Percentiles rank a stretch among this genome's conserved stretches.
Conservation (phyloP, 352 stramenopile genomes). For the Phytopythium montanum region DNA sequence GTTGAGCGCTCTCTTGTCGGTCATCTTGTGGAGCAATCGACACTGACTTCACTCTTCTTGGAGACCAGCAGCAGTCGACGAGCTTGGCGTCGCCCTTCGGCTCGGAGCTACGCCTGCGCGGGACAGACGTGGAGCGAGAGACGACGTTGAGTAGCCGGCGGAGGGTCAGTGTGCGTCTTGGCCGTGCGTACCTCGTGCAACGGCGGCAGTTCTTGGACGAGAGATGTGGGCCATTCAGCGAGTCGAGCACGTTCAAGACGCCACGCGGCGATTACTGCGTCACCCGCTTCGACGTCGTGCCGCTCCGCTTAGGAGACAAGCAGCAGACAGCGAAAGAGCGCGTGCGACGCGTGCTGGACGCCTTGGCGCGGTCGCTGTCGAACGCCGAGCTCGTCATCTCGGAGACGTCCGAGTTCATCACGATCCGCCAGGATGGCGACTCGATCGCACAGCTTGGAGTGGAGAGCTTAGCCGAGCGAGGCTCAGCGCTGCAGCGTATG, state of each 20-base stretch:
- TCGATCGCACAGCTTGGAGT: not conserved
- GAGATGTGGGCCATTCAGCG: not conserved
- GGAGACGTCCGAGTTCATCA: constrained; percentile 9
- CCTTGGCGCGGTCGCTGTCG: constrained; percentile 1
- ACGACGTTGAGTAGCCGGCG: not conserved
- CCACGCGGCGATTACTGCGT: constrained; percentile 43
- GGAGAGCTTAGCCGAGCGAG: not conserved
- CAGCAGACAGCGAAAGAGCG: not conserved
- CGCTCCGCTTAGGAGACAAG: constrained; percentile 27
- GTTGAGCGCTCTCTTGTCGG: not conserved
- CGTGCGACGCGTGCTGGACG: not conserved
- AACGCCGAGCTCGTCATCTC: constrained; percentile 6
- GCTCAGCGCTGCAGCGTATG: constrained; percentile 3
- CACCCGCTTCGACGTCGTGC: constrained; percentile 48
- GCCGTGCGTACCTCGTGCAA: not conserved
- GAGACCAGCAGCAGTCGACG: not conserved
- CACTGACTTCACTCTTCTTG: not conserved
- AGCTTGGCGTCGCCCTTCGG: constrained; percentile 1
- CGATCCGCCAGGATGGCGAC: constrained; percentile 5
- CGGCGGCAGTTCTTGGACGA: constrained; percentile 7
- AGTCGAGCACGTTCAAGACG: constrained; percentile 30
- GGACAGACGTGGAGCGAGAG: not conserved
- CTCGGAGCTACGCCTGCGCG: not conserved
- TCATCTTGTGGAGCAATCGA: too few relatives aligned
- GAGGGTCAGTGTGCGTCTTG: not conserved